Evolutionary conservation across 164 flowering plant genomes (phyloP), one percentile per base, ranked within the genome.

Genomic region (Macadamia integrifolia): DNA sequence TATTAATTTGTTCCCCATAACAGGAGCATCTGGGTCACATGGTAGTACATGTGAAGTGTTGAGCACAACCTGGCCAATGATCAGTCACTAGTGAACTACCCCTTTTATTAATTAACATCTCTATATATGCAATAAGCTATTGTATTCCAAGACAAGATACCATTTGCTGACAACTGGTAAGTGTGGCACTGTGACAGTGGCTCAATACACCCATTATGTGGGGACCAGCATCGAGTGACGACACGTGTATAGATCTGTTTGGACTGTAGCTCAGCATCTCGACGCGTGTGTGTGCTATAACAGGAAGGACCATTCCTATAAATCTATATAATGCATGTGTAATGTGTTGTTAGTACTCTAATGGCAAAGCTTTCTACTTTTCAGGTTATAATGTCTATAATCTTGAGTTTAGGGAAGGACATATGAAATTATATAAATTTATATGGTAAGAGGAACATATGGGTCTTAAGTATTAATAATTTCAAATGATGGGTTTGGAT

Each of bases 1-100:
- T 61, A 64, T 53, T 62, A 70, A 69, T 69, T 56, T 73, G 83
- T 71, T 78, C 82, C 86, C 83, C 80, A 69, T 75, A 67, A 73
- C 68, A 68, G 67, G 43, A 67, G 80, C 82, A 82, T 71, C 79
- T 76, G 68, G 73, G 70, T 69, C 85, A 82, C 82, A 75, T 82
- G 85, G 79, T 55, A 7, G 23, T 60, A 77, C 74, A 70, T 58
- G 77, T 75, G 71, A 67, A 61, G 30, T 11, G 60, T 55, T 66
- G 30, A 58, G 59, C 71, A 69, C 61, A 65, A 17, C 61, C 55
- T 23, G 69, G 18, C 57, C 57, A 52, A 52, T 52, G 57, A 17
- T 6, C 57, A 52, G n/a, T 52, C 30, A 60, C 32, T 66, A 64
- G 44, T 44, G 42, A n/a, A 62, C 56, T 44, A 0, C 11, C 4